Evolutionary conservation across 83 land plant species (phyloP).

Genomic region (Diphasiastrum complanatum): DNA sequence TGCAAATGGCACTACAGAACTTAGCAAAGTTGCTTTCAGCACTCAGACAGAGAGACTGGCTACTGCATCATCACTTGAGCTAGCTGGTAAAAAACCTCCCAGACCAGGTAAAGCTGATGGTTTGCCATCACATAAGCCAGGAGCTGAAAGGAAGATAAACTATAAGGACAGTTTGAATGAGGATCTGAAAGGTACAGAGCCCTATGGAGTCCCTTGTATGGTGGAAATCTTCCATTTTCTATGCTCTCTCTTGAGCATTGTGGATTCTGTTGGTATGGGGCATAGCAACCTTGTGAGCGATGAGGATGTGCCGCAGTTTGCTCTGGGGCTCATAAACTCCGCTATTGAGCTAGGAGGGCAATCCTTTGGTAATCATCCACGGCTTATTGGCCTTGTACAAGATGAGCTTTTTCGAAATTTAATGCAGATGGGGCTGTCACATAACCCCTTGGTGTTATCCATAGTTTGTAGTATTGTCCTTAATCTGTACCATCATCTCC

Average conservation of each 20-base stretch:
- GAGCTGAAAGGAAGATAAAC: conserved; percentile 31
- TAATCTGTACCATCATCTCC: conserved; percentile 76
- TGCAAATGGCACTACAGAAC: not conserved
- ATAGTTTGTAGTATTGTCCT: conserved; percentile 90
- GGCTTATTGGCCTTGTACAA: conserved; percentile 61
- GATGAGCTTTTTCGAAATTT: conserved; percentile 79
- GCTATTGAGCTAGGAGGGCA: conserved; percentile 84
- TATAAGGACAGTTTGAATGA: conserved; percentile 20
- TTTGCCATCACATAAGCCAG: too few species aligned
- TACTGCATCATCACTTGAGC: not conserved
- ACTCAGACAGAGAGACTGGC: not conserved
- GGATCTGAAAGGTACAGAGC: conserved; percentile 19
- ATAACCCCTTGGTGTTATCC: conserved; percentile 66
- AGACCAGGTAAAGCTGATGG: not conserved
- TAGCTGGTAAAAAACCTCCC: not conserved
- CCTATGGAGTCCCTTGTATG: conserved; percentile 65
- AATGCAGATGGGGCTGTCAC: conserved; percentile 59
- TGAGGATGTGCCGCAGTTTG: conserved; percentile 86
- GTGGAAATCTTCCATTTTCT: conserved; percentile 80
- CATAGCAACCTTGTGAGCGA: conserved; percentile 37
- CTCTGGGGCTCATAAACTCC: conserved; percentile 72
- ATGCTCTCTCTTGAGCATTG: conserved; percentile 75
- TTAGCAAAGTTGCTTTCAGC: not conserved
- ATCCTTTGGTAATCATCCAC: conserved; percentile 56
- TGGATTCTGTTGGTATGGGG: conserved; percentile 45